A percentile compares a stretch with the other conserved stretches of the same genome.
These are phyloP conservation scores for Xanthoceras sorbifolium DNA, from an alignment of 345 rosid species.

Conservation along the genomic window DNA sequence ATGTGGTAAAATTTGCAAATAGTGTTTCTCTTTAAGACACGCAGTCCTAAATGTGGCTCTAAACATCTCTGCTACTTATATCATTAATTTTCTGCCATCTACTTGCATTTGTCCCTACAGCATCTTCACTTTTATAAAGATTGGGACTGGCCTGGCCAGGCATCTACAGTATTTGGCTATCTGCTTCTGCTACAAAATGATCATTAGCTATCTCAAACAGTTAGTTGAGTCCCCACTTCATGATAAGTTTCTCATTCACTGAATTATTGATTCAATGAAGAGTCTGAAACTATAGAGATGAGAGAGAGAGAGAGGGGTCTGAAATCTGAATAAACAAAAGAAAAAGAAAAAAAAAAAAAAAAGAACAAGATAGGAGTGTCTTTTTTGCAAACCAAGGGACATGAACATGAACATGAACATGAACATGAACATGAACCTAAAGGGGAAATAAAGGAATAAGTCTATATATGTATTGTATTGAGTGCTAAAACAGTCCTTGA, in stretches of 20 bases:
- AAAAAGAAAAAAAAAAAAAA: no score
- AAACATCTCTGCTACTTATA: neutral
- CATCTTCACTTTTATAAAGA: neutral
- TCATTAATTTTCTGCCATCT: neutral
- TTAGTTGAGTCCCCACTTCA: slow-evolving; percentile 12
- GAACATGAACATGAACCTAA: neutral
- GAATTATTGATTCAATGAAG: neutral
- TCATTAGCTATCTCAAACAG: neutral
- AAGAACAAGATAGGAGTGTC: neutral
- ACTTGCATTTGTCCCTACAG: neutral
- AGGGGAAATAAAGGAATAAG: slow-evolving; percentile 3
- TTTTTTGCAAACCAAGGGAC: slow-evolving; percentile 12
- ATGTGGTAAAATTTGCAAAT: neutral
- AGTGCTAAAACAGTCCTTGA: slow-evolving; percentile 12
- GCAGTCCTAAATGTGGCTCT: neutral
- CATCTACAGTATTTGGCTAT: neutral
- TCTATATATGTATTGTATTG: neutral
- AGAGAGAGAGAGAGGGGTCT: neutral
- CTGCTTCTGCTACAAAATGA: neutral
- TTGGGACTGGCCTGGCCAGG: neutral
- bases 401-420: neutral
- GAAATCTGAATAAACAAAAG: neutral
- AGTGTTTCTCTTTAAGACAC: neutral
- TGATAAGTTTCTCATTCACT: neutral
- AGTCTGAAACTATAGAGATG: neutral